Evolutionary conservation across 1,139 yeast species (phyloP), one percentile per base, ranked within the genome.

Genomic region (Taiozyma sp.): DNA sequence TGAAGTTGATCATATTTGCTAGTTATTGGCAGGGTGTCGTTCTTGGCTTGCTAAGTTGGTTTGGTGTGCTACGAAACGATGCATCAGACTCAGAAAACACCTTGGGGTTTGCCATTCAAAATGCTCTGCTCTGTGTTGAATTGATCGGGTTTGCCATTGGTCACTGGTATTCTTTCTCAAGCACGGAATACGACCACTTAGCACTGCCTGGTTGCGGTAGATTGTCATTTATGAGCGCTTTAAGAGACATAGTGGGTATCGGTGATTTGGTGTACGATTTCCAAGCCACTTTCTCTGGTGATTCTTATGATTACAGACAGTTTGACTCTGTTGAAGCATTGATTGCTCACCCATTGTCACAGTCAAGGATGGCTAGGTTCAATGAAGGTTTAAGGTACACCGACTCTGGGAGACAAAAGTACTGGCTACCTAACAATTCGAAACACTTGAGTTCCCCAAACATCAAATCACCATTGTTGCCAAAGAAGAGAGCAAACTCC

Each of bases 21-120:
- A 88, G 96, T 19, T 93, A 91, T 67, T 93, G 99, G 99, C 99
- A 93, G 66, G 93, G 97, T 0, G 76, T 92, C 28, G 61, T 84
- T 0, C 73, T 93, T 46, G 83, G 89, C 0, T 65, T 87, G 1
- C 63, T 89, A 42, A 82, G 78, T 56, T 76, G 77, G 59, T 67
- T 81, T 43, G 83, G 87, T 1, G 57, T 80, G 1, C 71, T 90
- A 23, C 70, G 65, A 13, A 64, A 66, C 45, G 62, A 65, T 23
- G 61, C 63, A 23, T 62, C 67, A 12, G 68, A 70, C 14, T 64
- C 61, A 23, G 68, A 65, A 29, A 63, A 73, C 44, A 78, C 81
- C 51, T 67, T 75, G 52, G 83, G 80, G 7, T 76, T 76, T 34
- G 76, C 83, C 14, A 83, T 87, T 50, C 96, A 90, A 64, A 91